phyloP scores from a whole-genome alignment of 371 early-diverging fungal genomes.

The Lichtheimia ornata region DNA sequence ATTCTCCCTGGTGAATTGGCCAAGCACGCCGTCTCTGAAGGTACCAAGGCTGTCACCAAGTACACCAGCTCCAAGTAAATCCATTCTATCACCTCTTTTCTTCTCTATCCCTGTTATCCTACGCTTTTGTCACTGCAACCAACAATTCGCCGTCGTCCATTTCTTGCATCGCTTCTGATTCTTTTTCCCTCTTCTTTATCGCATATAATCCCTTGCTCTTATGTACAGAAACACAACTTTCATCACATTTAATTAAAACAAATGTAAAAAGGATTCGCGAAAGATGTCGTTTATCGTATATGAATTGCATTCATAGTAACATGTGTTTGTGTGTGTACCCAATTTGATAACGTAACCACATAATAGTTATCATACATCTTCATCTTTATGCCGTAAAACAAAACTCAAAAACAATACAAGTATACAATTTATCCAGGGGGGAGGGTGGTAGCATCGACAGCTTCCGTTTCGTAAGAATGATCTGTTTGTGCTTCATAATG shows the following conservation, averaged over 20 bases:
- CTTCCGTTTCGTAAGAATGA: conserved; percentile 52
- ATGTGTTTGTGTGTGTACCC: too few relatives aligned
- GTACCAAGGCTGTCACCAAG: conserved; percentile 96
- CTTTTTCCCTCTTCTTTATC: too few relatives aligned
- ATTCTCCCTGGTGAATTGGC: conserved; percentile 95
- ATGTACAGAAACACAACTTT: conserved; percentile 1
- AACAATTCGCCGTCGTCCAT: too few relatives aligned
- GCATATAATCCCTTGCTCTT: too few relatives aligned
- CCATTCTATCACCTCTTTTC: background rate
- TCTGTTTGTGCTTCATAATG: conserved; percentile 62
- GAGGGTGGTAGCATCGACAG: conserved; percentile 85
- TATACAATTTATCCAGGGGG: conserved; percentile 82
- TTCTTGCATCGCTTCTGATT: too few relatives aligned
- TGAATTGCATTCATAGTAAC: background rate
- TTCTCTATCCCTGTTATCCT: too few relatives aligned
- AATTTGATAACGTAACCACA: too few relatives aligned
- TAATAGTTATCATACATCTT: background rate
- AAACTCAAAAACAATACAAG: background rate
- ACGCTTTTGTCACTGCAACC: too few relatives aligned
- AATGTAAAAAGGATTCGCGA: conserved; percentile 12
- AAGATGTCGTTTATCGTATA: background rate
- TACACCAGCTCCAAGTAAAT: conserved; percentile 82
- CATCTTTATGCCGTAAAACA: background rate
- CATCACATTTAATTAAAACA: background rate
- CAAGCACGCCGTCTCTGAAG: conserved; percentile 97